Evolutionary conservation across 768 basidiomycete genomes (phyloP), one percentile per base, ranked within the genome.

Genomic region (Mycena filopes): DNA sequence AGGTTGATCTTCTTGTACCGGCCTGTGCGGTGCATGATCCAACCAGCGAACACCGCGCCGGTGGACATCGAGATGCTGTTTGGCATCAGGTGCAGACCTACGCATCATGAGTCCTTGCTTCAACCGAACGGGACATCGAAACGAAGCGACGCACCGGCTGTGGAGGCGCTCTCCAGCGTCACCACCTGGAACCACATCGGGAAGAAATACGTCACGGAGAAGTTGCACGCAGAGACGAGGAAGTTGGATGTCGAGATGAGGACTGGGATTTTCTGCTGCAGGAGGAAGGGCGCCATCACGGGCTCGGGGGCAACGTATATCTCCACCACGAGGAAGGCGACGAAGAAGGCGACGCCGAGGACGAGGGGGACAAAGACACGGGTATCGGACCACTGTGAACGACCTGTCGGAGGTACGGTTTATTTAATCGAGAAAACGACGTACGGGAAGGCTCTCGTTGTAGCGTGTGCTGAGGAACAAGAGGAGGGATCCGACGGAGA

Each of bases 151-250:
- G 60, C 69, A 88, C 89, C 89, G 20, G 90, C 88, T 8, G 83
- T 84, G 13, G 90, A 87, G 21, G 91, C 87, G 56, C 82, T 89
- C 16, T 89, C 87, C 28, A 93, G 72, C 74, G 84, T 81, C 6
- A 94, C 93, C 0, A 91, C 93, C 75, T 94, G 91, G 74, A 94
- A 94, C 90, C 91, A 94, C 75, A 89, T 88, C 6, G 93, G 93
- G 76, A 86, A 91, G 76, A 90, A 93, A 75, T 91, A 94, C 74
- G 87, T 90, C 70, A 94, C 83, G 1, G 88, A 80, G 58, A 94
- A 90, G 71, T 92, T 94, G 75, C 91, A 93, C 6, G 84, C 81
- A 16, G 90, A 80, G 12, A 94, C 92, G 21, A 92, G 83, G 71
- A 92, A 90, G 70, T 92, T 92, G 71, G 87, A 91, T 55, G 78